Evolutionary conservation across 371 early-diverging fungal species (phyloP).

Genomic region (Mucor saturninus): DNA sequence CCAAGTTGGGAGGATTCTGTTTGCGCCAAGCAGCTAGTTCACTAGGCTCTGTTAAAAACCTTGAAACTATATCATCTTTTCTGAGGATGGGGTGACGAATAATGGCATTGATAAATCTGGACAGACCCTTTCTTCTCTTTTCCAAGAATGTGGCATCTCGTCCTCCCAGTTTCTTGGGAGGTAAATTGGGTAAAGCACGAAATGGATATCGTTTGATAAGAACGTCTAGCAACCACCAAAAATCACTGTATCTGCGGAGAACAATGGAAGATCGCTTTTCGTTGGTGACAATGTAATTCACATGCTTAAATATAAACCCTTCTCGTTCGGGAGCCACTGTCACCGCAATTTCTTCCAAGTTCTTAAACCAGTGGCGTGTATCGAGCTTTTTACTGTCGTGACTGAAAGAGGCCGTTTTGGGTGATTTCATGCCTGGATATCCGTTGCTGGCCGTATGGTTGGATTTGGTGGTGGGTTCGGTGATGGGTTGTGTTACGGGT

Average conservation of each 20-base stretch:
- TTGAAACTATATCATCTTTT: constrained; percentile 65
- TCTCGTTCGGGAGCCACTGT: constrained; percentile 74
- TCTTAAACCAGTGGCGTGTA: constrained; percentile 53
- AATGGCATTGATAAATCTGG: constrained; percentile 78
- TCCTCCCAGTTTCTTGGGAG: constrained; percentile 55
- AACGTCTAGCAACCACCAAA: constrained; percentile 51
- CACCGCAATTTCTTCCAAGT: constrained; percentile 62
- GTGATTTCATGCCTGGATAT: constrained; percentile 28
- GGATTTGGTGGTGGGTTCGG: constrained; percentile 11
- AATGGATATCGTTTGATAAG: constrained; percentile 46
- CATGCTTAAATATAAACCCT: constrained; percentile 58
- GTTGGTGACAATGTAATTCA: constrained; percentile 55
- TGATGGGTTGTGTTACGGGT: constrained; percentile 9
- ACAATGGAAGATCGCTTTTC: constrained; percentile 50
- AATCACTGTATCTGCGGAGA: constrained; percentile 52
- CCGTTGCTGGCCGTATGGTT: constrained; percentile 9
- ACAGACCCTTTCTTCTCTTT: constrained; percentile 71
- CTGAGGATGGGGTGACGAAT: constrained; percentile 77
- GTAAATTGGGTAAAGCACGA: constrained; percentile 48
- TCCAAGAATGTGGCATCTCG: constrained; percentile 76
- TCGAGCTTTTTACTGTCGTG: constrained; percentile 11
- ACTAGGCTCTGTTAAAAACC: constrained; percentile 72
- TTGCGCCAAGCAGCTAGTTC: constrained; percentile 61
- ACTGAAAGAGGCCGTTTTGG: not conserved
- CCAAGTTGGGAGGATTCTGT: constrained; percentile 50